Conservation (phyloP, 2,329 filamentous ascomycete genomes). For the Elsinoe arachidis region DNA sequence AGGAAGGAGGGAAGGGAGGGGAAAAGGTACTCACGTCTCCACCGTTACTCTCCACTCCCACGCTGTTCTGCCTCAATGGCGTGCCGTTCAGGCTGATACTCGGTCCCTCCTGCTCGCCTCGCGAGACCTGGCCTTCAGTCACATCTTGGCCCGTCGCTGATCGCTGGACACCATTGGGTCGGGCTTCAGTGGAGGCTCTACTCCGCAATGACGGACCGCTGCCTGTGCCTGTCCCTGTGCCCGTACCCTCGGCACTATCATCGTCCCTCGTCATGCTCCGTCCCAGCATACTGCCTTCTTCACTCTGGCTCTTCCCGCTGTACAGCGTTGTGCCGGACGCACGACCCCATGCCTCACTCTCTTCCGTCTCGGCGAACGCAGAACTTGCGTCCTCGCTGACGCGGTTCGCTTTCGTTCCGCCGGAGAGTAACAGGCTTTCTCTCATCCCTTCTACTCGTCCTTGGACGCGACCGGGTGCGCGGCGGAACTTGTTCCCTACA, state of each 20-base stretch:
- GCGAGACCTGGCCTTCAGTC: background rate
- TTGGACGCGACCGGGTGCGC: slow-evolving; percentile 13
- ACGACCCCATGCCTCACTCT: background rate
- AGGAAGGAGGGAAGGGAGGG: no score
- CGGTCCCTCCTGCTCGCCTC: slow-evolving; percentile 1
- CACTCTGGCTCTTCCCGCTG: background rate
- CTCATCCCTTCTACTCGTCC: slow-evolving; percentile 7
- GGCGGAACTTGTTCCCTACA: slow-evolving; percentile 89
- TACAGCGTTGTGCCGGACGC: background rate
- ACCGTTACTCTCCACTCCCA: slow-evolving; percentile 9
- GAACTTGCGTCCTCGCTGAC: background rate
- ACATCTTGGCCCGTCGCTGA: background rate
- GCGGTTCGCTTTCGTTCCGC: background rate
- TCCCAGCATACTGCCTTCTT: background rate
- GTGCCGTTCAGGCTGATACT: slow-evolving; percentile 10
- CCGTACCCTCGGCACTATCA: background rate
- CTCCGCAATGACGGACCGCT: no score
- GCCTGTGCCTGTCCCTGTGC: background rate
- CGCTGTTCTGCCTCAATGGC: slow-evolving; percentile 9
- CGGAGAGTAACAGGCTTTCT: background rate
- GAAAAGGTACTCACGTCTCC: background rate
- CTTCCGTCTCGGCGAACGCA: background rate
- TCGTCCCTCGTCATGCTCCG: background rate
- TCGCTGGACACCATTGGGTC: background rate
- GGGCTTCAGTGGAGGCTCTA: no score